A percentile compares a stretch with the other conserved stretches of the same genome.
These are phyloP conservation scores for Salvia splendens DNA, from an alignment of 257 asterid species.

Conservation along the genomic window DNA sequence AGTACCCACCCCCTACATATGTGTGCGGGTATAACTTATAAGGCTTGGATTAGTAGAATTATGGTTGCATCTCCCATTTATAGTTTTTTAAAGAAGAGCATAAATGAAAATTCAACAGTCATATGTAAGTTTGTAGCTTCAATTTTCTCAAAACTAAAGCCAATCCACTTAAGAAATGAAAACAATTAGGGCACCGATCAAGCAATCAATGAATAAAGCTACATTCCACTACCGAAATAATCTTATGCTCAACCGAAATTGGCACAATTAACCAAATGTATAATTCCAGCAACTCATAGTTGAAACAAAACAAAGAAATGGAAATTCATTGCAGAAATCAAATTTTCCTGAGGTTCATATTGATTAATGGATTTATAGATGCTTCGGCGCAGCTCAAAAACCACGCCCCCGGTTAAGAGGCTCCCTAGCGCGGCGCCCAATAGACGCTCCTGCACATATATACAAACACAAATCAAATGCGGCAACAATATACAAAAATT, in stretches of 20 bases:
- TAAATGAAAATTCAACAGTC: neutral
- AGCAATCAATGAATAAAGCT: slow-evolving; percentile 4
- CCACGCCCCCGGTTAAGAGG: slow-evolving; percentile 50
- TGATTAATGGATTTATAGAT: slow-evolving; percentile 56
- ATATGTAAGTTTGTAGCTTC: neutral
- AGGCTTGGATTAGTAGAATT: neutral
- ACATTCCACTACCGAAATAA: neutral
- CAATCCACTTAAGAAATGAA: slow-evolving; percentile 6
- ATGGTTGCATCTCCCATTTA: neutral
- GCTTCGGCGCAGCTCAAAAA: slow-evolving; percentile 62
- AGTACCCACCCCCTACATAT: no score
- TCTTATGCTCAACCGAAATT: slow-evolving; percentile 10
- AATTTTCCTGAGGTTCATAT: slow-evolving; percentile 43
- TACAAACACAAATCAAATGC: slow-evolving; percentile 4
- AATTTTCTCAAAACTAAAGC: neutral
- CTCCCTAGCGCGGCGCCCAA: slow-evolving; percentile 79
- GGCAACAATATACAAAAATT: neutral
- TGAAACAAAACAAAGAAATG: neutral
- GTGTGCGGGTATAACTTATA: neutral
- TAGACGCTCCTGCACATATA: slow-evolving; percentile 69
- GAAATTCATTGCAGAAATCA: neutral
- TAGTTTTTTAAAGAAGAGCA: neutral
- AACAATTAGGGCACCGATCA: slow-evolving; percentile 20
- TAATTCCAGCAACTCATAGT: neutral
- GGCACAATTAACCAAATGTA: slow-evolving; percentile 1